A percentile compares a stretch with the other conserved stretches of the same genome.
Evolutionary conservation across 108 stramenopile genomes (phyloP).

Genomic region (Cyclotella sp.): DNA sequence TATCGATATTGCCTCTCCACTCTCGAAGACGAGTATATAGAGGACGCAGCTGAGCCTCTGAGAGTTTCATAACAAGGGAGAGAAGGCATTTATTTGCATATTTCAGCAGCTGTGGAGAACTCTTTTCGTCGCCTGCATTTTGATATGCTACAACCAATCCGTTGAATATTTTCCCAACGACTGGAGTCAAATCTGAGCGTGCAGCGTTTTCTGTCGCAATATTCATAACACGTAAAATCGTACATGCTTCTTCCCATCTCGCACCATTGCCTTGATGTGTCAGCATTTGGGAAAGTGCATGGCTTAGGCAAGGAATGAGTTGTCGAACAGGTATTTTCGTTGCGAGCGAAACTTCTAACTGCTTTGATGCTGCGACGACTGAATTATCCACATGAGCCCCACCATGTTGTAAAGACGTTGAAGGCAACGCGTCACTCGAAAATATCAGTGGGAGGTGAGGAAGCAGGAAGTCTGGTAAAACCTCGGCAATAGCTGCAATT

Average conservation of each 20-base stretch:
- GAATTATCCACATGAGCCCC: constrained; percentile 29
- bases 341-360: constrained; percentile 57
- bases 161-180: constrained; percentile 62
- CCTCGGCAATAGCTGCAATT: constrained; percentile 60
- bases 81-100: constrained; percentile 64
- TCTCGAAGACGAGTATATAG: constrained; percentile 73
- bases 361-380: constrained; percentile 35
- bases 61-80: constrained; percentile 82
- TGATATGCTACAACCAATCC: constrained; percentile 60
- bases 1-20: constrained; percentile 71
- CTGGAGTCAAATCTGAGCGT: constrained; percentile 61
- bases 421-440: constrained; percentile 56
- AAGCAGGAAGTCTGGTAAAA: constrained; percentile 78
- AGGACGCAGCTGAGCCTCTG: constrained; percentile 85
- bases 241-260: constrained; percentile 52
- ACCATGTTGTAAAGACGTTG: constrained; percentile 42
- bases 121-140: constrained; percentile 32
- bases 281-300: constrained; percentile 43
- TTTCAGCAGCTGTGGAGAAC: constrained; percentile 36
- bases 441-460: constrained; percentile 73
- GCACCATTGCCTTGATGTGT: constrained; percentile 2
- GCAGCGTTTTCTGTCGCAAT: constrained; percentile 55
- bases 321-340: constrained; percentile 62
- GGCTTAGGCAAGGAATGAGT: constrained; percentile 64
- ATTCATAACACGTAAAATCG: constrained; percentile 56